Base-by-base conservation (phyloP, 805 yeast genomes). In the Cyberlindnera maclurae region DNA sequence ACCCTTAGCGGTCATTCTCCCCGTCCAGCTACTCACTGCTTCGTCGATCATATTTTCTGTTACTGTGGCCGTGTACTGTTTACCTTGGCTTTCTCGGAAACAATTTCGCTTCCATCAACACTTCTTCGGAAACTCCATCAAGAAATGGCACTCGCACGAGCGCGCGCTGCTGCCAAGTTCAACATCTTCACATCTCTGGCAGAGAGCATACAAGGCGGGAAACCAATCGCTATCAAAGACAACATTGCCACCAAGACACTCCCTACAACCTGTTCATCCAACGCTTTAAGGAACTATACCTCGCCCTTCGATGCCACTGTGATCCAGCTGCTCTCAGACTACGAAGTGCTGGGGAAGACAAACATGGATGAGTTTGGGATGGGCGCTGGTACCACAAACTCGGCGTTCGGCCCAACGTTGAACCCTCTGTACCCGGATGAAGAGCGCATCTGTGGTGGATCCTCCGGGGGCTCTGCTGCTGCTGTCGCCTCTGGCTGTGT, bases 281-380 rank as follows among this genome's bases (percentile, higher is more conserved):
- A 62, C 29, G 74, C 82, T 28, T 67, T 93, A 8, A 42, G 54
- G 12, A 60, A 63, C 29, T 93, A 82, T 55, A 52, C 48, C 3
- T 77, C 95, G 16, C 97, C 97, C 2, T 89, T 72, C 54, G 77
- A 83, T 44, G 83, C 97, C 11, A 85, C 96, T 0, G 83, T 80
- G 3, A 76, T 76, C 0, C 62, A 77, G 3, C 58, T 93, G n/a
- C 58, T 68, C 8, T 50, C 61, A 0, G 65, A 68, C 2, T 86
- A 88, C 0, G 70, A 73, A 12, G 47, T 63, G 1, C 54, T 78
- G 5, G 98, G 96, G 0, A 93, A 90, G 58, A 73, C 94, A 3
- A 93, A 90, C 50, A 67, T 93, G 75, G 99, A 93, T 62, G 97
- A 93, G 62, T 93, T 93, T 64, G 99, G 96, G 3, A 93, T 93